Conservation (phyloP, 2,329 filamentous ascomycete species). For the Penicillium sp. region DNA sequence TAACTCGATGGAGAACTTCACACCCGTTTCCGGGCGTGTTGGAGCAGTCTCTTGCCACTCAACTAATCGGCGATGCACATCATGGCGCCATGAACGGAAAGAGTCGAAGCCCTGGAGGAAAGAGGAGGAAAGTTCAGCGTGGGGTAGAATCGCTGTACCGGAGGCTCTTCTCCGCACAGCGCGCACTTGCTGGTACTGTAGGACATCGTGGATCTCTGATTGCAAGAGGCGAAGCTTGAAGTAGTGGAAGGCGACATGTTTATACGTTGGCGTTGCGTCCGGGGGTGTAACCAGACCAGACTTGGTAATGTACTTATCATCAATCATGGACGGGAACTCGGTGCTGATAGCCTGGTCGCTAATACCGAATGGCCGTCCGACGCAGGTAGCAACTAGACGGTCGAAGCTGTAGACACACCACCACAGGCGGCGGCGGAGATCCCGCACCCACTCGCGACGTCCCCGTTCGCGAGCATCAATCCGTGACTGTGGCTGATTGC, state of each 20-base stretch:
- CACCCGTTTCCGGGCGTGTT: conserved; percentile 75
- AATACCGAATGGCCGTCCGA: conserved; percentile 89
- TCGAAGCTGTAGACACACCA: conserved; percentile 98
- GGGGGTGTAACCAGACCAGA: conserved; percentile 68
- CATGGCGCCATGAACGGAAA: conserved; percentile 83
- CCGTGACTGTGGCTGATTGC: conserved; percentile 33
- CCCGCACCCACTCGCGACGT: conserved; percentile 79
- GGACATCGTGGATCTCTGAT: conserved; percentile 90
- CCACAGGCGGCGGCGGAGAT: conserved; percentile 84
- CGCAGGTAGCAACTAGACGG: conserved; percentile 90
- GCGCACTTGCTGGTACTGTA: conserved; percentile 89
- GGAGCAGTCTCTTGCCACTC: conserved; percentile 88
- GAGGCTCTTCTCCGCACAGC: conserved; percentile 68
- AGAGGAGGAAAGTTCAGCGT: conserved; percentile 76
- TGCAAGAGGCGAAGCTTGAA: conserved; percentile 85
- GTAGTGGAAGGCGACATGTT: conserved; percentile 88
- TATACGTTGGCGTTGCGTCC: conserved; percentile 75
- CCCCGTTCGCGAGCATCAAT: conserved; percentile 61
- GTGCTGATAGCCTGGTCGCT: conserved; percentile 97
- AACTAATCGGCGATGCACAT: conserved; percentile 79
- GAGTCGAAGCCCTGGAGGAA: conserved; percentile 82
- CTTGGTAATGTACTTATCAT: conserved; percentile 84
- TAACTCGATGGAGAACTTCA: conserved; percentile 86
- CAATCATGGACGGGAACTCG: conserved; percentile 84
- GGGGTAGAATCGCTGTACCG: conserved; percentile 70